Evolutionary conservation across 345 rosid species (phyloP).

Genomic region (Geranium brycei): DNA sequence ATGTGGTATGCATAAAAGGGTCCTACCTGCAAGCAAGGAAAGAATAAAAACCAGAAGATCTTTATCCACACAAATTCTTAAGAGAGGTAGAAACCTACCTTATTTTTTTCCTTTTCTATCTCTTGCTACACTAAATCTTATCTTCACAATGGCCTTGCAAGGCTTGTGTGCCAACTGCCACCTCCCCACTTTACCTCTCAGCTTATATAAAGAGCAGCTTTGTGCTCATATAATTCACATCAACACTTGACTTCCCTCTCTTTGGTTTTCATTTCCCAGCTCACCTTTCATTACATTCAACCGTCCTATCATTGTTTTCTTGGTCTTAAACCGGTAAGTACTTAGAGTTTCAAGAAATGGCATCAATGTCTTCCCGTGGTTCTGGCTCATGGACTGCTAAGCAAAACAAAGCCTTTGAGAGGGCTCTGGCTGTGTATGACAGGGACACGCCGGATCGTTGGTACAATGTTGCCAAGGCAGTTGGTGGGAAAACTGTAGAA

Average conservation of each 20-base stretch:
- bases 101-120: too few relatives aligned
- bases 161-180: too few relatives aligned
- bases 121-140: too few relatives aligned
- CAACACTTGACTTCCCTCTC: neutral
- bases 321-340: neutral
- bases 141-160: too few relatives aligned
- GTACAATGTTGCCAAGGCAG: constrained; percentile 83
- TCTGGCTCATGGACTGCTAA: constrained; percentile 63
- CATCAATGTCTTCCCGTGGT: constrained; percentile 67
- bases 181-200: too few relatives aligned
- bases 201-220: too few relatives aligned
- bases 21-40: too few relatives aligned
- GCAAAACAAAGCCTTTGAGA: constrained; percentile 93
- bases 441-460: constrained; percentile 96
- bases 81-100: too few relatives aligned
- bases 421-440: constrained; percentile 80
- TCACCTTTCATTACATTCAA: constrained; percentile 6
- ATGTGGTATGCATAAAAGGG: too few relatives aligned
- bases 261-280: neutral
- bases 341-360: constrained; percentile 21
- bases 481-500: constrained; percentile 73
- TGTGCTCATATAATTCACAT: neutral
- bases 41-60: too few relatives aligned
- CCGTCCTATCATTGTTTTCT: constrained; percentile 4
- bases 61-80: too few relatives aligned